Percentiles rank a stretch among this genome's conserved stretches.
phyloP scores from a whole-genome alignment of 2,329 filamentous ascomycete species.

The Penicillium paneum region DNA sequence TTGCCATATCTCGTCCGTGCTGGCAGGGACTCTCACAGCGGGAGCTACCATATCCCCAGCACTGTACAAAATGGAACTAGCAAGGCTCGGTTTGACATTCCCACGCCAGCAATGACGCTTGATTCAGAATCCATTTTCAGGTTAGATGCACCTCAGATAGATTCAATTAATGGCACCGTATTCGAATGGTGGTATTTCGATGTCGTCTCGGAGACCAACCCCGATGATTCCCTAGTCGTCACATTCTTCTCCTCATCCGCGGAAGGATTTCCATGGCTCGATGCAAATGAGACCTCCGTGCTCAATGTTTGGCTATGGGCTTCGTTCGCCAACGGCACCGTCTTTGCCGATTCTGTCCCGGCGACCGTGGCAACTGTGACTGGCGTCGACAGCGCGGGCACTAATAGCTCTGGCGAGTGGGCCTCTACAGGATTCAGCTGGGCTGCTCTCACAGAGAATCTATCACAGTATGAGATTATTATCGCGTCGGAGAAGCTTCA shows the following conservation, averaged over 20 bases:
- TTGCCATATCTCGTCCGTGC: not conserved
- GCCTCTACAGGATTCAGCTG: conserved; percentile 13
- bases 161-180: conserved; percentile 26
- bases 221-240: conserved; percentile 28
- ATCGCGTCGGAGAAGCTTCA: conserved; percentile 12
- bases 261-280: conserved; percentile 38
- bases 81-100: conserved; percentile 12
- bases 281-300: conserved; percentile 11
- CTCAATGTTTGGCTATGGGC: conserved; percentile 28
- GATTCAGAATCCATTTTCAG: conserved; percentile 4
- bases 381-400: not conserved
- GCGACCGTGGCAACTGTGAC: conserved; percentile 15
- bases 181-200: conserved; percentile 47
- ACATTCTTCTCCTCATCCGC: conserved; percentile 33
- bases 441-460: not conserved
- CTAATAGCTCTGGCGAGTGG: conserved; percentile 10
- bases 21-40: not conserved
- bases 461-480: conserved; percentile 13
- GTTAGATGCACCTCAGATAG: conserved; percentile 29
- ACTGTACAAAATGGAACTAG: conserved; percentile 7
- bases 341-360: conserved; percentile 12
- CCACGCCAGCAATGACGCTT: conserved; percentile 4
- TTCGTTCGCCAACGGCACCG: conserved; percentile 27
- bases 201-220: conserved; percentile 28
- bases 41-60: conserved; percentile 13